Conservation (phyloP, 176 grass and related monocot genomes). For the Triticum urartu region DNA sequence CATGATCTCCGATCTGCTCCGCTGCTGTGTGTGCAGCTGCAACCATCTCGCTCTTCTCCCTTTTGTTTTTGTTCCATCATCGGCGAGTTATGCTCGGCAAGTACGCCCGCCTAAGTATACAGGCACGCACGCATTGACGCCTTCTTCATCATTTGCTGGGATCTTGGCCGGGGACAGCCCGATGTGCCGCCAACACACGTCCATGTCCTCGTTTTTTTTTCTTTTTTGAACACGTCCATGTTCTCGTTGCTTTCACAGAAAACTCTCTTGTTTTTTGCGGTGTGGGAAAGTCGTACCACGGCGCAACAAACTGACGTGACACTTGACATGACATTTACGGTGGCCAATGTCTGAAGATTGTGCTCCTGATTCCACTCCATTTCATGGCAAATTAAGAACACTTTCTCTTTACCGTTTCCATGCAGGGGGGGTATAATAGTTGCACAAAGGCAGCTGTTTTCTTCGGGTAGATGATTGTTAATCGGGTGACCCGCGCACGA, state of each 20-base stretch:
- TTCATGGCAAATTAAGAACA: neutral
- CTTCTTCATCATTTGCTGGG: neutral
- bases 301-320: neutral
- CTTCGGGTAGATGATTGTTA: neutral
- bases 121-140: slow-evolving; percentile 9
- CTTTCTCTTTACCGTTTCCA: neutral
- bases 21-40: neutral
- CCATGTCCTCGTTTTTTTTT: too few relatives aligned
- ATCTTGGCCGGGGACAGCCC: neutral
- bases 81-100: slow-evolving; percentile 31
- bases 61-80: neutral
- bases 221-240: neutral
- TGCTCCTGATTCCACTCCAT: neutral
- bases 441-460: neutral
- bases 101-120: slow-evolving; percentile 3
- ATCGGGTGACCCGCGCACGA: slow-evolving; percentile 12
- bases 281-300: neutral
- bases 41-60: neutral
- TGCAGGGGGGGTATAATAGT: neutral
- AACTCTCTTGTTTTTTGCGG: neutral
- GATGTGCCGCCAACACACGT: neutral
- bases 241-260: neutral
- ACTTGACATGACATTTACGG: neutral
- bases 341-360: neutral
- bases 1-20: slow-evolving; percentile 14